Base-by-base conservation (phyloP, 495 filamentous ascomycete species). In the Trichocladium uniseriatum region DNA sequence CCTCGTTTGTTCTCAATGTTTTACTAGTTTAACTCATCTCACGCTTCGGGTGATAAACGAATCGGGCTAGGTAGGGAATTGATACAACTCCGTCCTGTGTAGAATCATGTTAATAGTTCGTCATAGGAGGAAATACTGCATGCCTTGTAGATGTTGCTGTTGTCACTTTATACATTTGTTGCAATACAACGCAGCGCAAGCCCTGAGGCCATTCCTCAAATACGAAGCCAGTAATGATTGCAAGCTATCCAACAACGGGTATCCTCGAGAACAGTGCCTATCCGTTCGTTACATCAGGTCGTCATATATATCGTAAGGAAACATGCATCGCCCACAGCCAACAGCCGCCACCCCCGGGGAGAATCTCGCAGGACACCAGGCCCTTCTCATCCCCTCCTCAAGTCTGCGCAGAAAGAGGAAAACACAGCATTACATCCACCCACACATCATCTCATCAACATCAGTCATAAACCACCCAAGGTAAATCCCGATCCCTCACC, bases 401-500 rank as follows among this genome's bases (percentile, higher is more conserved):
- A 2, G 19, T 10, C 19, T 11, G 10, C 43, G 7, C 13, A 45
- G 6, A 31, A 1, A 27, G 32, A 14, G 16, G 16, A n/a, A 34
- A 6, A n/a, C 9, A 21, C 38, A 42, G 24, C 41, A 38, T 38
- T 24, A 21, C 31, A 18, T 45, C 18, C 19, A 36, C 15, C 48
- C 38, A 34, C 32, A 3, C 10, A 40, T 22, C 32, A 20, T 14
- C 45, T 41, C 46, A 43, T 48, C 51, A 34, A 6, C 28, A 43
- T 49, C 48, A 68, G 15, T 64, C 64, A 43, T 65, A 68, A 32
- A 32, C 31, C 20, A 52, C 69, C 87, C 88, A 92, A n/a, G 86
- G 86, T 48, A 86, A 75, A 67, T 95, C 89, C 39, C 74, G 69
- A 57, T 87, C 84, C 57, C 82, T 79, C 9, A 95, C 75, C 54